Conservation (phyloP, 2,329 filamentous ascomycete genomes). For the Seiridium unicorne region DNA sequence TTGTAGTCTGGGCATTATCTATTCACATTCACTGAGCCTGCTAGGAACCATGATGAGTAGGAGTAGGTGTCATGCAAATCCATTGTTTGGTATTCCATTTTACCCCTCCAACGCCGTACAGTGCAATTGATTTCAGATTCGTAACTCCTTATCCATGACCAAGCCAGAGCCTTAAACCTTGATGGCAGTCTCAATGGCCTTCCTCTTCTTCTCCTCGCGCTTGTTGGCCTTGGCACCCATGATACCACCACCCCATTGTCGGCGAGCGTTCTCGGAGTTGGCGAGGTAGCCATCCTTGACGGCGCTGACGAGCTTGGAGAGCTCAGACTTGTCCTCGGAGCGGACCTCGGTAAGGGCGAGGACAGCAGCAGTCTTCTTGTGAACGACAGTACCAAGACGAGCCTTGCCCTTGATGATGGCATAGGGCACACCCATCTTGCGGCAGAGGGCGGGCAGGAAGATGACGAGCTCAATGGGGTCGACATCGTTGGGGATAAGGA, state of each 20-base stretch:
- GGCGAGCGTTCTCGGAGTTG: constrained; percentile 88
- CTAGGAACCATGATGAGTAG: constrained; percentile 8
- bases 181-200: constrained; percentile 90
- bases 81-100: constrained; percentile 36
- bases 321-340: constrained; percentile 96
- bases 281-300: constrained; percentile 98
- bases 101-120: constrained; percentile 33
- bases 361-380: constrained; percentile 99
- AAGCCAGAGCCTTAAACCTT: constrained; percentile 72
- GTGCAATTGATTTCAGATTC: constrained; percentile 26
- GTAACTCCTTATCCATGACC: constrained; percentile 30
- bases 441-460: constrained; percentile 98
- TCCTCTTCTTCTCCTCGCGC: constrained; percentile 80
- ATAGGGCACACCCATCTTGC: constrained; percentile 99
- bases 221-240: constrained; percentile 93
- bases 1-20: neutral
- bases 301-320: constrained; percentile 92
- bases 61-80: constrained; percentile 31
- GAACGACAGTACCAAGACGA: constrained; percentile 95
- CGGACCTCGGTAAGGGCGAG: constrained; percentile 95
- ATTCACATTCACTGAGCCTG: constrained; percentile 3
- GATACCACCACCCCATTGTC: constrained; percentile 99
- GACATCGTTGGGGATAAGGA: constrained; percentile 98
- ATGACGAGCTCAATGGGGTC: constrained; percentile 99
- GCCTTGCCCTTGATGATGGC: constrained; percentile 99